Conservation (phyloP, 345 rosid genomes). For the Gossypium arboreum region DNA sequence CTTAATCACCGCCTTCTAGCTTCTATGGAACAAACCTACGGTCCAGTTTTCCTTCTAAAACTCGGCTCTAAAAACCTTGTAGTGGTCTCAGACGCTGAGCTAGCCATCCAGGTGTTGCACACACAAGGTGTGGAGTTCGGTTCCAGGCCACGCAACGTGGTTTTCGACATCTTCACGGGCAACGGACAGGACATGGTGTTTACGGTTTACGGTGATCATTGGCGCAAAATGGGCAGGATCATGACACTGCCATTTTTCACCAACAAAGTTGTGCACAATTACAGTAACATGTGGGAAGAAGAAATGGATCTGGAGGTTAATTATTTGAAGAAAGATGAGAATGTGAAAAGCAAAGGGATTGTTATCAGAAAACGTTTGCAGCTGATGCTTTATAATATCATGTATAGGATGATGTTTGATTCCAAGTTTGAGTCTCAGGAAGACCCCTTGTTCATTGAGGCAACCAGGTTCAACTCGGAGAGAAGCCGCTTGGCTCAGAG, state of each 20-base stretch:
- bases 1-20: conserved; percentile 55
- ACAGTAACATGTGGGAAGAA: conserved; percentile 50
- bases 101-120: conserved; percentile 52
- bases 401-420: conserved; percentile 70
- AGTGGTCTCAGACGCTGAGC: conserved; percentile 50
- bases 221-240: conserved; percentile 65
- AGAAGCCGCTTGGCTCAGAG: conserved; percentile 61
- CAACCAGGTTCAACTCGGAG: conserved; percentile 52
- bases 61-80: conserved; percentile 44
- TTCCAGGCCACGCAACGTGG: conserved; percentile 57
- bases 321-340: conserved; percentile 32
- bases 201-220: conserved; percentile 59
- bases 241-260: conserved; percentile 69
- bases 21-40: conserved; percentile 38
- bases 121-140: conserved; percentile 62
- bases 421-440: conserved; percentile 38
- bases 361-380: conserved; percentile 50
- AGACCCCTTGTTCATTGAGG: conserved; percentile 49
- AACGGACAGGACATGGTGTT: conserved; percentile 70
- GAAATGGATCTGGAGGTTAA: conserved; percentile 53
- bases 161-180: conserved; percentile 61
- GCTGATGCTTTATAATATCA: conserved; percentile 58
- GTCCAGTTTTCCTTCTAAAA: conserved; percentile 44
- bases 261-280: conserved; percentile 51
- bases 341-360: conserved; percentile 31